Evolutionary conservation across 2,329 filamentous ascomycete species (phyloP).

Genomic region (Botryosphaeria dothidea): DNA sequence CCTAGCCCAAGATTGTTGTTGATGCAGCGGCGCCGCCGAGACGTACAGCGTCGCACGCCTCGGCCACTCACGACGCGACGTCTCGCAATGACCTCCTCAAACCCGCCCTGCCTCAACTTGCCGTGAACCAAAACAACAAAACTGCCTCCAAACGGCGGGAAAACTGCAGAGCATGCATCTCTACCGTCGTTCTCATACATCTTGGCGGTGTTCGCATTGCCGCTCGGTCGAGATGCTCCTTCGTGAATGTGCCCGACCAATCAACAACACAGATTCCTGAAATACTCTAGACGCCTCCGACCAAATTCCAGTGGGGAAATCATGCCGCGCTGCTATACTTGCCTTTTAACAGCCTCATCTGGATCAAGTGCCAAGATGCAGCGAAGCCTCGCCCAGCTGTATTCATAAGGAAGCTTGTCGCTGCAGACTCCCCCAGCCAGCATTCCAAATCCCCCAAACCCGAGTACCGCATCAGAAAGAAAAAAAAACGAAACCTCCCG

Average conservation of each 20-base stretch:
- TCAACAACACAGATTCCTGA: background rate
- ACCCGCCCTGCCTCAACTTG: background rate
- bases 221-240: background rate
- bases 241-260: background rate
- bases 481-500: background rate
- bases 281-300: background rate
- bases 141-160: background rate
- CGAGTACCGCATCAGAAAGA: background rate
- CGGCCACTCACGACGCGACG: conserved; percentile 1
- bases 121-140: background rate
- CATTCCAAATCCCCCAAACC: background rate
- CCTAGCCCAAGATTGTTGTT: too few species aligned
- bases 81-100: background rate
- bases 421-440: background rate
- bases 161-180: background rate
- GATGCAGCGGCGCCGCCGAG: background rate
- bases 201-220: conserved; percentile 10
- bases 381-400: background rate
- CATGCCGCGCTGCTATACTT: background rate
- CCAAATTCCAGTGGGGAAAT: background rate
- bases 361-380: background rate
- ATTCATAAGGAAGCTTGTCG: conserved; percentile 2
- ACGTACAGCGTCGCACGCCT: background rate
- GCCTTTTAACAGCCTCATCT: background rate
- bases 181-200: background rate